A percentile compares a stretch with the other conserved stretches of the same genome.
These are phyloP conservation scores for Pistacia vera DNA, from an alignment of 345 rosid species.

Conservation along the genomic window DNA sequence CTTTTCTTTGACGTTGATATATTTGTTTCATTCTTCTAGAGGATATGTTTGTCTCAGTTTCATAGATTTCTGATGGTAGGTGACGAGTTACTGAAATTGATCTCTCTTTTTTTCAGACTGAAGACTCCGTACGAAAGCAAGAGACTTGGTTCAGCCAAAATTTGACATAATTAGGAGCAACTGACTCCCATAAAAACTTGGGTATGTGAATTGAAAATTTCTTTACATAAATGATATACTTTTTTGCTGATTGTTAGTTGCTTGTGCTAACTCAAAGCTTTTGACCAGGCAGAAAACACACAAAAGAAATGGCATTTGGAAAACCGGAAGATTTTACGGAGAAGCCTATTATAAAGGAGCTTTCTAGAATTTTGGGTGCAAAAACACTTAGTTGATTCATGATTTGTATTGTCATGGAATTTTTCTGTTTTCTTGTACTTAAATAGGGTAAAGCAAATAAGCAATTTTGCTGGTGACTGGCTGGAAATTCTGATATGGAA, in stretches of 20 bases:
- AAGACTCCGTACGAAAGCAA: slow-evolving; percentile 61
- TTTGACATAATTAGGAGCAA: slow-evolving; percentile 56
- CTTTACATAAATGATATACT: not conserved
- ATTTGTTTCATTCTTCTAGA: not conserved
- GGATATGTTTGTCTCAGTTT: not conserved
- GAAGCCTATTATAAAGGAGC: slow-evolving; percentile 72
- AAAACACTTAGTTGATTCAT: slow-evolving; percentile 41
- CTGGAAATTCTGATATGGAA: not conserved
- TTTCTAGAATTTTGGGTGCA: slow-evolving; percentile 61
- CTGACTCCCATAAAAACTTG: slow-evolving; percentile 63
- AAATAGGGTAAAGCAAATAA: not conserved
- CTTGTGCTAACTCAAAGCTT: slow-evolving; percentile 1
- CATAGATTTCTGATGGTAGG: not conserved
- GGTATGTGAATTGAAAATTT: slow-evolving; percentile 45
- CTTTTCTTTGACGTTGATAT: not conserved
- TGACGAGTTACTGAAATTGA: not conserved
- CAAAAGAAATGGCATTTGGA: slow-evolving; percentile 75
- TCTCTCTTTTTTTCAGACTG: slow-evolving; percentile 37
- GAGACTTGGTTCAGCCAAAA: slow-evolving; percentile 65
- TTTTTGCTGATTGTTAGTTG: slow-evolving; percentile 1
- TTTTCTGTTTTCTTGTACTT: not conserved
- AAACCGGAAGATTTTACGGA: slow-evolving; percentile 49
- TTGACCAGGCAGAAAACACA: slow-evolving; percentile 47
- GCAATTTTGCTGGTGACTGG: not conserved
- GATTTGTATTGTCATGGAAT: not conserved